Evolutionary conservation across 108 stramenopile genomes (phyloP).

Genomic region (Cyclotella choctawhatcheeana): DNA sequence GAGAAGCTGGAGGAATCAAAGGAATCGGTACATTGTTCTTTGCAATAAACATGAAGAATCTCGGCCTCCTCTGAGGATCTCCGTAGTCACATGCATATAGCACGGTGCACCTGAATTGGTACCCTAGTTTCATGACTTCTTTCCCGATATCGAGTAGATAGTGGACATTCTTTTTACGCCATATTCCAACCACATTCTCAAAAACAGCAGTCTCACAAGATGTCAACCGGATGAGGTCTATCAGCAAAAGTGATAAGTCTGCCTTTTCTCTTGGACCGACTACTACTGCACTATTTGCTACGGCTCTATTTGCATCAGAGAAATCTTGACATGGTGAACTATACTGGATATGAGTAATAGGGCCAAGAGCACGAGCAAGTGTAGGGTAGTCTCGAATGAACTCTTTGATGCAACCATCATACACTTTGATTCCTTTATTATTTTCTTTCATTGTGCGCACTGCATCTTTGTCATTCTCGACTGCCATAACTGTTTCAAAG

Average conservation of each 20-base stretch:
- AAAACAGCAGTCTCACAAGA: conserved; percentile 43
- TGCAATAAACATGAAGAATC: conserved; percentile 55
- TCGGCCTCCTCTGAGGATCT: conserved; percentile 59
- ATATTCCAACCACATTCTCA: conserved; percentile 64
- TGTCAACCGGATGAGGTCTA: conserved; percentile 34
- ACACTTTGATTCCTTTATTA: conserved; percentile 9
- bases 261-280: conserved; percentile 19
- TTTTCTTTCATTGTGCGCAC: conserved; percentile 38
- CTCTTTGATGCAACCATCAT: not conserved
- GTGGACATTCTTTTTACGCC: conserved; percentile 8
- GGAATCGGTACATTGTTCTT: conserved; percentile 45
- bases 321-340: conserved; percentile 54
- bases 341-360: conserved; percentile 39
- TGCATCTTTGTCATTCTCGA: conserved; percentile 44
- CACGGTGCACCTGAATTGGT: conserved; percentile 55
- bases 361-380: conserved; percentile 8
- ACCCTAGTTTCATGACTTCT: conserved; percentile 39
- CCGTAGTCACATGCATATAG: conserved; percentile 47
- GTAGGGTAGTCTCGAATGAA: not conserved
- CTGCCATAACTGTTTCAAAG: conserved; percentile 34
- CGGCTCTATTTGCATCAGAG: conserved; percentile 40
- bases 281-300: not conserved
- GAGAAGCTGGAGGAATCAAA: conserved; percentile 47
- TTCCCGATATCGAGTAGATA: conserved; percentile 46
- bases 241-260: conserved; percentile 38